phyloP scores from a whole-genome alignment of 108 stramenopile species.

The Epipyxis sp. region DNA sequence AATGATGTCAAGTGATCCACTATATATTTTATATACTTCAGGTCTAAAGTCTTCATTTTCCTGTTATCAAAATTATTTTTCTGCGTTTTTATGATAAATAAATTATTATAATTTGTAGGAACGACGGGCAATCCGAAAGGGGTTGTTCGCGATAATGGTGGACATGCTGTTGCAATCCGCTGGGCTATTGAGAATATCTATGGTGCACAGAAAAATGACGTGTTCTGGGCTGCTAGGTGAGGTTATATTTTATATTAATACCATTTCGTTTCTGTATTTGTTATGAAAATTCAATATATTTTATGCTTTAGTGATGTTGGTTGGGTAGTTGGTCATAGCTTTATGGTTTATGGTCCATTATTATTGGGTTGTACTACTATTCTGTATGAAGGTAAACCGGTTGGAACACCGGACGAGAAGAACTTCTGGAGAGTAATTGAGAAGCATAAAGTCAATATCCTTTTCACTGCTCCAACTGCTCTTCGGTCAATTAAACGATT shows the following conservation, averaged over 20 bases:
- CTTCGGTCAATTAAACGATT: conserved; percentile 68
- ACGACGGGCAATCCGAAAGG: conserved; percentile 76
- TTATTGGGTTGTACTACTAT: conserved; percentile 65
- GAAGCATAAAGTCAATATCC: conserved; percentile 58
- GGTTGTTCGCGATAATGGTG: conserved; percentile 65
- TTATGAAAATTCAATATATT: neutral
- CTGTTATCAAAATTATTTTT: too few species aligned
- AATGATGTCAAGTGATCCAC: conserved; percentile 56
- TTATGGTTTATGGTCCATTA: conserved; percentile 68
- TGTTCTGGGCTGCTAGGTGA: conserved; percentile 61
- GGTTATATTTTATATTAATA: neutral
- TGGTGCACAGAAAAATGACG: conserved; percentile 60
- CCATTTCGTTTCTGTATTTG: neutral
- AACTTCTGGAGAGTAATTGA: conserved; percentile 68
- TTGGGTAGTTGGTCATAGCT: conserved; percentile 72
- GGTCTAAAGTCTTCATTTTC: too few species aligned
- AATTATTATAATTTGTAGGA: too few species aligned
- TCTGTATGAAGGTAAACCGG: conserved; percentile 75
- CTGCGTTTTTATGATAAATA: too few species aligned
- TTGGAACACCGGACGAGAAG: conserved; percentile 70
- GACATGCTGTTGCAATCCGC: conserved; percentile 63
- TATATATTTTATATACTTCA: conserved; percentile 66
- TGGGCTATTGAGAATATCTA: conserved; percentile 65
- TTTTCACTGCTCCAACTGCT: conserved; percentile 75
- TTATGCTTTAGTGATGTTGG: conserved; percentile 39